A percentile compares a stretch with the other conserved stretches of the same genome.
Conservation (phyloP, 2,329 filamentous ascomycete species). For the Parastagonospora avenae region DNA sequence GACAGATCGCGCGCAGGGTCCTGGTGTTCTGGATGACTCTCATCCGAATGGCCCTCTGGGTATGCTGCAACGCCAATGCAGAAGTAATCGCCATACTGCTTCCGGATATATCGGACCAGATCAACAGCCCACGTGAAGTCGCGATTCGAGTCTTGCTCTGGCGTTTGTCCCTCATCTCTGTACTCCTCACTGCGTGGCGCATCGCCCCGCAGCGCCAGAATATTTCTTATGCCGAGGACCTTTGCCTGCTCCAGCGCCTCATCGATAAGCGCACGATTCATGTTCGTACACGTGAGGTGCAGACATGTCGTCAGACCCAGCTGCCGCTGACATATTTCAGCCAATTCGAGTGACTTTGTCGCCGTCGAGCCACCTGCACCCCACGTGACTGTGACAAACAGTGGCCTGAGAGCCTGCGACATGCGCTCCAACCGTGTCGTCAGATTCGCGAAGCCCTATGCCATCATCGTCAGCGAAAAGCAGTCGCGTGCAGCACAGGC, state of each 20-base stretch:
- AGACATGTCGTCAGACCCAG: constrained; percentile 91
- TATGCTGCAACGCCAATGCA: constrained; percentile 94
- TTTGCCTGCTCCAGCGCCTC: constrained; percentile 90
- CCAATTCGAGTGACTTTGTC: constrained; percentile 87
- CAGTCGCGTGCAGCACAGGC: constrained; percentile 10
- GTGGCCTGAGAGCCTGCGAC: constrained; percentile 84
- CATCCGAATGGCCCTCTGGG: constrained; percentile 92
- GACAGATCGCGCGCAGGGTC: constrained; percentile 72
- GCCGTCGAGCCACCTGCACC: constrained; percentile 93
- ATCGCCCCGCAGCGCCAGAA: constrained; percentile 88
- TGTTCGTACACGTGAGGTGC: constrained; percentile 97
- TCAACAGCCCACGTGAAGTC: constrained; percentile 91
- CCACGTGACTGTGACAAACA: constrained; percentile 98
- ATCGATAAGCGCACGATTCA: constrained; percentile 85
- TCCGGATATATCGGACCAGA: constrained; percentile 85
- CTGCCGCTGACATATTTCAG: constrained; percentile 92
- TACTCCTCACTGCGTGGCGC: constrained; percentile 91
- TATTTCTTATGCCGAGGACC: constrained; percentile 88
- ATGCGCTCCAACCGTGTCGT: constrained; percentile 93
- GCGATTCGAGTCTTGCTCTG: constrained; percentile 67
- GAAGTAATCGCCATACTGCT: constrained; percentile 90
- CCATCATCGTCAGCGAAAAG: constrained; percentile 10
- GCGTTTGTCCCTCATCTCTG: constrained; percentile 66
- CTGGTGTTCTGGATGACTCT: constrained; percentile 82
- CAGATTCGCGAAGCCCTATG: constrained; percentile 84